Percentiles rank a stretch among this genome's conserved stretches.
Conservation (phyloP, 2,329 filamentous ascomycete genomes). For the Ophiognomonia clavigignenti-juglandacearum region DNA sequence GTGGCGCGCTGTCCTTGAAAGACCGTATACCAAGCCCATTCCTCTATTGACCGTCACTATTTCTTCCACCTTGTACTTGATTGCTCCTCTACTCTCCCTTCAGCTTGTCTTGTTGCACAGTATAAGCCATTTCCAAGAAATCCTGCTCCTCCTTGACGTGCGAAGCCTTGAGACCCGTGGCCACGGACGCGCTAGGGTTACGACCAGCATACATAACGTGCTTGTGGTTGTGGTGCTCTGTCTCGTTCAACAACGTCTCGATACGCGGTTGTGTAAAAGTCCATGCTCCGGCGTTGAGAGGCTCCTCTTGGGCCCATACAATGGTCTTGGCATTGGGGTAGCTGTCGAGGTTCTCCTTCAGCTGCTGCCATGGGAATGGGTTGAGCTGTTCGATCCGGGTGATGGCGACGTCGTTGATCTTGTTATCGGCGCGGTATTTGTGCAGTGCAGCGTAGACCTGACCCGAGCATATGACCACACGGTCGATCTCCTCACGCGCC, state of each 20-base stretch:
- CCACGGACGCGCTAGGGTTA: conserved; percentile 87
- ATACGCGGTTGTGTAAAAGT: conserved; percentile 95
- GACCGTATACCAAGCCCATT: neutral
- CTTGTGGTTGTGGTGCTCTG: conserved; percentile 86
- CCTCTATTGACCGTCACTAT: neutral
- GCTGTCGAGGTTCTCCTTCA: conserved; percentile 92
- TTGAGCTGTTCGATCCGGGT: conserved; percentile 96
- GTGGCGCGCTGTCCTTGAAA: conserved; percentile 1
- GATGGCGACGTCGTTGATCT: conserved; percentile 85
- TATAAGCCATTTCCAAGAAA: conserved; percentile 62
- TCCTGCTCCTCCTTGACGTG: conserved; percentile 94
- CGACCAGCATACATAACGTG: conserved; percentile 97
- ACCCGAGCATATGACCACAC: conserved; percentile 89
- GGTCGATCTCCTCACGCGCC: conserved; percentile 79
- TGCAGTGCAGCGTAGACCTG: conserved; percentile 88
- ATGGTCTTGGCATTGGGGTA: conserved; percentile 98
- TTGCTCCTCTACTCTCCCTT: conserved; percentile 58
- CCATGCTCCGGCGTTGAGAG: conserved; percentile 95
- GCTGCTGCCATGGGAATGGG: conserved; percentile 96
- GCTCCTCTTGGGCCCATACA: conserved; percentile 97
- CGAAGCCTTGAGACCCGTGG: conserved; percentile 81
- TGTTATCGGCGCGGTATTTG: conserved; percentile 85
- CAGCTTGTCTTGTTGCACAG: conserved; percentile 62
- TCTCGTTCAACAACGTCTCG: conserved; percentile 92
- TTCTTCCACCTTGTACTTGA: too few relatives aligned